These are phyloP conservation scores for Bacidia gigantensis DNA, from an alignment of 495 filamentous ascomycete genomes.

Conservation along the genomic window DNA sequence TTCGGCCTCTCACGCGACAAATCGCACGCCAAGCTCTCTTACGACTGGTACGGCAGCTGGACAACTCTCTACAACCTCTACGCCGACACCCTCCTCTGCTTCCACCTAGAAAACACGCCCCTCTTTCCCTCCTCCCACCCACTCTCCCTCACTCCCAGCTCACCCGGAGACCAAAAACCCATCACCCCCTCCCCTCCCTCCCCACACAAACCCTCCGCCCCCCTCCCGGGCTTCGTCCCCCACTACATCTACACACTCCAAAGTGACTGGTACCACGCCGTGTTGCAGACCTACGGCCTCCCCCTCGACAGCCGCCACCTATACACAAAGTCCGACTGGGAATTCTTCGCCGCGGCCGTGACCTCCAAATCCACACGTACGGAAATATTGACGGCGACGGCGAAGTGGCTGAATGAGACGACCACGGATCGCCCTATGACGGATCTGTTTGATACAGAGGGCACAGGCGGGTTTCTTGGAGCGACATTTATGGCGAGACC, in stretches of 20 bases:
- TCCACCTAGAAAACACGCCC: conserved; percentile 45
- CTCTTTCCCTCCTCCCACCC: conserved; percentile 1
- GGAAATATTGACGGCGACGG: conserved; percentile 65
- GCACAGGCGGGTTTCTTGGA: conserved; percentile 50
- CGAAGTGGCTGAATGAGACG: conserved; percentile 78
- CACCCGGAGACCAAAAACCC: conserved; percentile 31
- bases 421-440: conserved; percentile 63
- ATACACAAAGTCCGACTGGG: conserved; percentile 89
- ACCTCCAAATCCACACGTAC: conserved; percentile 48
- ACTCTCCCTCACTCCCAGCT: not conserved
- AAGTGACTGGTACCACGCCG: conserved; percentile 72
- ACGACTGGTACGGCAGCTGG: conserved; percentile 92
- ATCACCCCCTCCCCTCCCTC: conserved; percentile 18
- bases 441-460: conserved; percentile 73
- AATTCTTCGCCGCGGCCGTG: conserved; percentile 78
- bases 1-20: conserved; percentile 69
- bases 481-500: conserved; percentile 68
- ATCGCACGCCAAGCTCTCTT: conserved; percentile 78
- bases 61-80: conserved; percentile 89
- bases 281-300: conserved; percentile 69
- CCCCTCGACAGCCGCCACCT: conserved; percentile 78
- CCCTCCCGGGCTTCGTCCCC: conserved; percentile 42
- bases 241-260: conserved; percentile 69
- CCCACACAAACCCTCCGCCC: not conserved
- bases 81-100: conserved; percentile 68